Percentiles rank a stretch among this genome's conserved stretches.
Conservation (phyloP, 495 filamentous ascomycete genomes). For the Letharia columbiana region DNA sequence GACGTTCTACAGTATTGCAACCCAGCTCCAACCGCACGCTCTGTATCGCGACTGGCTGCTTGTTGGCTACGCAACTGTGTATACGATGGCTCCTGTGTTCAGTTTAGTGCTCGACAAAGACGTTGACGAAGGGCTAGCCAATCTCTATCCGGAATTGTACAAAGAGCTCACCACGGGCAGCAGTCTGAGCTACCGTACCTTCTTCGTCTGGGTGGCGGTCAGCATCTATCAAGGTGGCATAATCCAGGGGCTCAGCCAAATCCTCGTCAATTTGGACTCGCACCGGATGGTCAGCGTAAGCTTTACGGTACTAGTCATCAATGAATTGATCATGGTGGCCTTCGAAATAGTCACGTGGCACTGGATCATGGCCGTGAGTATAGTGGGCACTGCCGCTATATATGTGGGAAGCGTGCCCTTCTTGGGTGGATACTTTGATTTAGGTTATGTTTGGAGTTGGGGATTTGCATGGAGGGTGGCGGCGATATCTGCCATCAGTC, state of each 20-base stretch:
- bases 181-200: conserved; percentile 81
- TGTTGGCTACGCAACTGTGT: conserved; percentile 93
- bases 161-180: conserved; percentile 83
- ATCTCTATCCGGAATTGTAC: conserved; percentile 95
- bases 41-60: conserved; percentile 96
- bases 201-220: conserved; percentile 94
- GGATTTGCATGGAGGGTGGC: conserved; percentile 84
- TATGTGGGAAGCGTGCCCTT: conserved; percentile 83
- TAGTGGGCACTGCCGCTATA: conserved; percentile 69
- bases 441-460: conserved; percentile 65
- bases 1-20: conserved; percentile 92
- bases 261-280: conserved; percentile 65
- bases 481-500: conserved; percentile 65
- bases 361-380: conserved; percentile 75
- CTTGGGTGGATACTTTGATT: conserved; percentile 81
- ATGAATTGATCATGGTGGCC: conserved; percentile 95
- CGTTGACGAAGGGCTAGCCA: conserved; percentile 85
- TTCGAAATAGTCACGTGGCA: conserved; percentile 97
- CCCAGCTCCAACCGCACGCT: conserved; percentile 83
- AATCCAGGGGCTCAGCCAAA: conserved; percentile 85
- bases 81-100: conserved; percentile 91
- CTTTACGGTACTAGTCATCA: conserved; percentile 86
- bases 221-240: conserved; percentile 91
- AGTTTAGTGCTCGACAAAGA: conserved; percentile 94
- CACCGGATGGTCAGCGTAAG: conserved; percentile 78